Evolutionary conservation across 148 eudicot species (phyloP), one percentile per base, ranked within the genome.

Genomic region (Drosera capensis): DNA sequence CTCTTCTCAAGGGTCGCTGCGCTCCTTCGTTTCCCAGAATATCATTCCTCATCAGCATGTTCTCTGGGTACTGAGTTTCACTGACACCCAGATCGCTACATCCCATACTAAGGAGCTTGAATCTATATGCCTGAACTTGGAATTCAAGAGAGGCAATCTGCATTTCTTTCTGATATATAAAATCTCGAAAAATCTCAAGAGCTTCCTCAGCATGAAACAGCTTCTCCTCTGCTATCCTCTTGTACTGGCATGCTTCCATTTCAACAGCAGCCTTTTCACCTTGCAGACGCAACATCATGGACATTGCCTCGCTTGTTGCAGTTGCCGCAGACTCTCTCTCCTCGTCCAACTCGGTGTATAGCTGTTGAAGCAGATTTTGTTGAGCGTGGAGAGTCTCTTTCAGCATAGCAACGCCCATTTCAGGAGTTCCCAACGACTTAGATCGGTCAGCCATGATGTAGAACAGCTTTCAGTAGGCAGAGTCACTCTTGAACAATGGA

Each of bases 181-280:
- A 48, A 50, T 85, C 94, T 42, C 82, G 70, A 1, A 81, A 81
- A 21, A 63, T 76, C 25, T 69, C 77, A 14, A 90, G 57, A 43
- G 82, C 71, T 67, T 81, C 95, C 54, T 90, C 80, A 0, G 85
- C 85, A 48, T 85, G 73, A 41, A 59, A 65, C 66, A 90, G 80
- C 49, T 85, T 90, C 31, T 85, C 88, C 68, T 90, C 99, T 1
- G 88, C 84, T 46, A 90, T 66, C 61, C 99, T 68, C 65, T 85
- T 90, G 43, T 90, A 90, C 8, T 90, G 99, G 58, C 73, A 77
- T 0, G 85, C 76, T 59, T 90, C 99, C 88, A 90, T 80, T 57
- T 74, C 73, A 43, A 90, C 66, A 0, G 92, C 80, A 12, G 95
- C 78, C 60, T 78, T 90, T 60, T 90, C 94, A 13, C 95, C 94